Percentiles rank a stretch among this genome's conserved stretches.
These are phyloP conservation scores for Lindgomyces ingoldianus DNA, from an alignment of 495 filamentous ascomycete genomes.

Conservation along the genomic window DNA sequence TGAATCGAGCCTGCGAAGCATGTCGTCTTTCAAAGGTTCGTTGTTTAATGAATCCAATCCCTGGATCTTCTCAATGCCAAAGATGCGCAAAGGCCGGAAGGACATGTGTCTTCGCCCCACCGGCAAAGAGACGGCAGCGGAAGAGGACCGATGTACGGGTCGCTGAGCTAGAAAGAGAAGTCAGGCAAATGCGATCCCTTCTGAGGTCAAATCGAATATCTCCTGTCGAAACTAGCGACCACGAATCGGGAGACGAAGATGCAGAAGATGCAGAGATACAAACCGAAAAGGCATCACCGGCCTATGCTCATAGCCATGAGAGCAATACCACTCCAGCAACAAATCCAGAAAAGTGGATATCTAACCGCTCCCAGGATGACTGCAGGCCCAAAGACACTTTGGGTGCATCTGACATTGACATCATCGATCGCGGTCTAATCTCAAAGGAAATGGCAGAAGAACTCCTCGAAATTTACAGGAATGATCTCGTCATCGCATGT, in stretches of 20 bases:
- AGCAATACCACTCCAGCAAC: neutral
- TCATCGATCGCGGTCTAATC: slow-evolving; percentile 55
- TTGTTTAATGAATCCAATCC: slow-evolving; percentile 20
- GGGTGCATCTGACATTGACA: slow-evolving; percentile 36
- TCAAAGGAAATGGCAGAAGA: slow-evolving; percentile 50
- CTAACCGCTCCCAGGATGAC: neutral
- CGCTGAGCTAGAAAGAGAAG: slow-evolving; percentile 35
- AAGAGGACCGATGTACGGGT: slow-evolving; percentile 37
- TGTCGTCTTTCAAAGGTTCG: slow-evolving; percentile 38
- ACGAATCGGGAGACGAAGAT: slow-evolving; percentile 17
- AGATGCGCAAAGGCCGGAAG: slow-evolving; percentile 34
- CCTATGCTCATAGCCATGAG: slow-evolving; percentile 1
- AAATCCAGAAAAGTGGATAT: neutral
- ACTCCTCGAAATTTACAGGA: slow-evolving; percentile 50
- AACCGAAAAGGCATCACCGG: slow-evolving; percentile 9
- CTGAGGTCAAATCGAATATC: slow-evolving; percentile 28
- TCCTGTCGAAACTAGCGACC: slow-evolving; percentile 9
- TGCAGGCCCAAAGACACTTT: slow-evolving; percentile 2
- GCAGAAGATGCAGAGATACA: slow-evolving; percentile 12
- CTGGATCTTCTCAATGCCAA: slow-evolving; percentile 29
- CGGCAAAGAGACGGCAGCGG: slow-evolving; percentile 34
- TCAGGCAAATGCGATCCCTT: slow-evolving; percentile 31
- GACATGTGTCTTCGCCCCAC: slow-evolving; percentile 33
- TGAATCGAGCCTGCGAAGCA: slow-evolving; percentile 37
- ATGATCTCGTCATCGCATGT: slow-evolving; percentile 48